phyloP scores from a whole-genome alignment of 805 yeast genomes.

The Saturnispora quitensis region DNA sequence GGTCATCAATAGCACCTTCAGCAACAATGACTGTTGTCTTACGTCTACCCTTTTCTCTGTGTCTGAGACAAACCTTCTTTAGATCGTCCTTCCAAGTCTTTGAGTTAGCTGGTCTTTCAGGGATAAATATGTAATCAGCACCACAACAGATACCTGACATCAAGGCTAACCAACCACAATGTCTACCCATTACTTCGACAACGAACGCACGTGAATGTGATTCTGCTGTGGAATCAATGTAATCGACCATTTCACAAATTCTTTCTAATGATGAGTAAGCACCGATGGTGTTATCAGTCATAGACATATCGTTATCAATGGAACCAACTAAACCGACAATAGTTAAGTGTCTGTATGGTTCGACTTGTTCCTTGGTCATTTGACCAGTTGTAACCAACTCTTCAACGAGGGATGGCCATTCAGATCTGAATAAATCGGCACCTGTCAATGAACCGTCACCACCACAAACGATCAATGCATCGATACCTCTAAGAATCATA shows the following conservation, averaged over 20 bases:
- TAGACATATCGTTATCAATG: slow-evolving; percentile 96
- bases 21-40: slow-evolving; percentile 96
- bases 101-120: slow-evolving; percentile 81
- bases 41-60: slow-evolving; percentile 81
- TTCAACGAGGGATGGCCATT: slow-evolving; percentile 83
- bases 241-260: slow-evolving; percentile 89
- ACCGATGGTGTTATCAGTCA: slow-evolving; percentile 94
- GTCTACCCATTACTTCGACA: slow-evolving; percentile 98
- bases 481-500: slow-evolving; percentile 80
- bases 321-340: slow-evolving; percentile 95
- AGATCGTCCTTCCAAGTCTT: slow-evolving; percentile 74
- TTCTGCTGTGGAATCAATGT: slow-evolving; percentile 94
- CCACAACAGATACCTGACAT: slow-evolving; percentile 97
- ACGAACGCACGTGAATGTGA: slow-evolving; percentile 97
- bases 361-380: slow-evolving; percentile 49
- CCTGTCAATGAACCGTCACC: slow-evolving; percentile 99
- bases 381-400: slow-evolving; percentile 54
- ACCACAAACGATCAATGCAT: slow-evolving; percentile 92
- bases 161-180: slow-evolving; percentile 97
- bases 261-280: slow-evolving; percentile 90
- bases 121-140: slow-evolving; percentile 90
- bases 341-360: slow-evolving; percentile 60
- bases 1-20: slow-evolving; percentile 89
- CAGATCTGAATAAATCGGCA: slow-evolving; percentile 87
- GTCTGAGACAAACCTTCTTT: slow-evolving; percentile 64